Evolutionary conservation across 2,329 filamentous ascomycete genomes (phyloP).

Genomic region (Septoria petroselini): DNA sequence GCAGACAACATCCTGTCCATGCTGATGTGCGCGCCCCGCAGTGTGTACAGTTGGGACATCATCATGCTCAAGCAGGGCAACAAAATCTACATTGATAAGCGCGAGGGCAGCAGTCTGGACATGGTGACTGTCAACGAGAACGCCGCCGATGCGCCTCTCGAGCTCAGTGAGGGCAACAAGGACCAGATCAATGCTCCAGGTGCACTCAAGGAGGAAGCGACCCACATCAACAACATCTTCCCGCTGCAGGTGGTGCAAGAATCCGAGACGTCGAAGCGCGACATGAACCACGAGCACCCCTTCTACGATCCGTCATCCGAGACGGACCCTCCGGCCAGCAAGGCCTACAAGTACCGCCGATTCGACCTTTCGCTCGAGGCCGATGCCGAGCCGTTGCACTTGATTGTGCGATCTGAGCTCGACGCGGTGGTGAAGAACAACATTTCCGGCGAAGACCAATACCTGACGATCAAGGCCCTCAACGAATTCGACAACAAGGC

Average conservation of each 20-base stretch:
- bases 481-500: constrained; percentile 99
- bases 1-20: constrained; percentile 97
- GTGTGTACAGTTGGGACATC: constrained; percentile 97
- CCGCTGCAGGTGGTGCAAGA: constrained; percentile 91
- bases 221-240: constrained; percentile 99
- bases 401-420: constrained; percentile 90
- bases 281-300: constrained; percentile 86
- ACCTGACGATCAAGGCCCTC: constrained; percentile 87
- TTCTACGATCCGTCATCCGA: constrained; percentile 96
- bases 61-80: constrained; percentile 88
- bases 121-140: constrained; percentile 99
- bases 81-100: constrained; percentile 99
- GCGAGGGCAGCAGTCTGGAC: constrained; percentile 88
- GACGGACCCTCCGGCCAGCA: constrained; percentile 88
- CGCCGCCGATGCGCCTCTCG: constrained; percentile 87
- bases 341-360: constrained; percentile 96
- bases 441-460: constrained; percentile 86
- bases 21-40: constrained; percentile 97
- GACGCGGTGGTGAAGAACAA: constrained; percentile 95
- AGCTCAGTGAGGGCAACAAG: constrained; percentile 87
- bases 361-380: constrained; percentile 90
- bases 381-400: constrained; percentile 88
- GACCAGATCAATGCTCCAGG: constrained; percentile 92
- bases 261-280: constrained; percentile 70
- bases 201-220: constrained; percentile 92